Conservation (phyloP, 2,329 filamentous ascomycete genomes). For the Beauveria sp. region DNA sequence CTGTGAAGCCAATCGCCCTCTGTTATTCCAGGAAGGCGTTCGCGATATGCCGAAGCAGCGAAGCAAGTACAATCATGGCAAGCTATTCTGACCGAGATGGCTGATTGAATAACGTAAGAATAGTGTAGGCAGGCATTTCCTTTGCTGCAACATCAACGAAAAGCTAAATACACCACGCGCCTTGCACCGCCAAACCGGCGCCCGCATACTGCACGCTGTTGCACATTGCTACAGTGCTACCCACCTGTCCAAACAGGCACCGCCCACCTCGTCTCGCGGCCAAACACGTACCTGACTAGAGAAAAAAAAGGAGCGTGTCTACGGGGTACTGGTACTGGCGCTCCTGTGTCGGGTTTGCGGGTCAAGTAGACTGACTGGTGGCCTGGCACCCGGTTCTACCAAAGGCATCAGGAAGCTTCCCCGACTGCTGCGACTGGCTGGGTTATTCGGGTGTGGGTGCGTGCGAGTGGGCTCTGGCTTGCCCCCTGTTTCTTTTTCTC, state of each 20-base stretch:
- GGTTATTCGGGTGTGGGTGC: background rate
- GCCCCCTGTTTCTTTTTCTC: background rate
- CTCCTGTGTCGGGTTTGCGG: too few species aligned
- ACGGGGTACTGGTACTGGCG: too few species aligned
- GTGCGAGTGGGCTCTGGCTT: background rate
- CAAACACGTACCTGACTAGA: too few species aligned
- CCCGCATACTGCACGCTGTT: too few species aligned
- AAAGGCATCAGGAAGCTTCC: background rate
- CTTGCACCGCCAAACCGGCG: too few species aligned
- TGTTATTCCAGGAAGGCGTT: background rate
- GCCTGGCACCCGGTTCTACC: background rate
- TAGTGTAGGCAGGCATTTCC: background rate
- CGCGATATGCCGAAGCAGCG: background rate
- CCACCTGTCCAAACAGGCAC: too few species aligned
- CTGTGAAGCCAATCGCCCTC: background rate
- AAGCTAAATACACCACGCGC: too few species aligned
- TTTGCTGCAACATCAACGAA: too few species aligned
- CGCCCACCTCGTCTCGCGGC: too few species aligned
- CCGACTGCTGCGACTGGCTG: background rate
- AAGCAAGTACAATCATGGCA: background rate
- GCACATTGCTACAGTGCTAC: background rate
- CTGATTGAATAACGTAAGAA: background rate
- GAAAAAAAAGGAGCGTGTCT: too few species aligned
- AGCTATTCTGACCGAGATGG: background rate
- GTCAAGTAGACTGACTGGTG: background rate